Evolutionary conservation across 345 rosid genomes (phyloP).

Genomic region (Eucalyptus grandis): DNA sequence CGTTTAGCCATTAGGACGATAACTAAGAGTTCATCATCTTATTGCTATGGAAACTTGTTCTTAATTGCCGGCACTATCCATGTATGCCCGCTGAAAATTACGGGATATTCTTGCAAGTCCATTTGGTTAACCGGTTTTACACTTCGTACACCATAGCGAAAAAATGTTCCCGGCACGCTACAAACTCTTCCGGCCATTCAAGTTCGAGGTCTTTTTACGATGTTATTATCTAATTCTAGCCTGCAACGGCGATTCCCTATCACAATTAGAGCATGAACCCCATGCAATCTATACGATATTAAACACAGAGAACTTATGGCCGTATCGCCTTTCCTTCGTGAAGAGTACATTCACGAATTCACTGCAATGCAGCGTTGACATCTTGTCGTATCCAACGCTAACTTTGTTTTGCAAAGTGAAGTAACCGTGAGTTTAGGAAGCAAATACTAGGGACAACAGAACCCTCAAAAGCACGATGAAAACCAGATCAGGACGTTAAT

Average conservation of each 20-base stretch:
- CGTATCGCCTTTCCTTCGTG: background rate
- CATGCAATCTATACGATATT: background rate
- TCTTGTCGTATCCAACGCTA: background rate
- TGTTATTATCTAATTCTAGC: background rate
- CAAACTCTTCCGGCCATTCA: background rate
- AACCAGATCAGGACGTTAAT: background rate
- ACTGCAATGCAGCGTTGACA: background rate
- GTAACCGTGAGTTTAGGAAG: background rate
- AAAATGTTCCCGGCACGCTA: background rate
- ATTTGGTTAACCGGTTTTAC: background rate
- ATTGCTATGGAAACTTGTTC: background rate
- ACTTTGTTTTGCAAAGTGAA: background rate
- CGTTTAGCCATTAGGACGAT: background rate
- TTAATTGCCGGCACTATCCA: background rate
- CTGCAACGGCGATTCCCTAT: background rate
- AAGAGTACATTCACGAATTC: background rate
- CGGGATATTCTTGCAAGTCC: background rate
- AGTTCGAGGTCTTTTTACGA: background rate
- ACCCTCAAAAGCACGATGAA: background rate
- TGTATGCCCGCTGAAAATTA: background rate
- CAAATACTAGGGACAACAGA: background rate
- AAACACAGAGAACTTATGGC: background rate
- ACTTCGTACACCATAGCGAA: background rate
- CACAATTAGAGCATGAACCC: background rate
- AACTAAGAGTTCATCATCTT: background rate